Base-by-base conservation (phyloP, 345 rosid species). In the Camelina hispida region DNA sequence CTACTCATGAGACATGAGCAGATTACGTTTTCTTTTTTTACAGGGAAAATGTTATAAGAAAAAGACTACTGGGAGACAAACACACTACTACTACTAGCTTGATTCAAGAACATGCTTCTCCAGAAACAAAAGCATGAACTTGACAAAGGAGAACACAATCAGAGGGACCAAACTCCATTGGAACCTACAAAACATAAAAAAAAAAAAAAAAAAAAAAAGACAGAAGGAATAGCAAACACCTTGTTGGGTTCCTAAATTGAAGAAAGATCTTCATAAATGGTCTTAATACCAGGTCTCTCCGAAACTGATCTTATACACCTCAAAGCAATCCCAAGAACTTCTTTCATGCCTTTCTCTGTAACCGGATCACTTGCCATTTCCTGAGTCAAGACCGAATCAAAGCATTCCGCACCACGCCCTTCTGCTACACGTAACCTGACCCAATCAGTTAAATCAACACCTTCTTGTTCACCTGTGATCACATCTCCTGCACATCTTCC, bases 401-500 rank as follows among this genome's bases (percentile, higher is more conserved):
- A 85, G 79, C 96, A 90, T 51, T 89, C 97, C 0, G 84, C 46
- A 7, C 91, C 96, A 5, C 81, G 84, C 6, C 98, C 97, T 72
- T 79, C 82, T 53, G 82, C 79, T 23, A 79, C 82, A 73, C 89
- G 89, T 77, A 85, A 59, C 57, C 85, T 85, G 44, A 91, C 89
- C 97, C 97, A 95, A 75, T 90, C 97, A 1, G 91, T 89, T 81
- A 95, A 77, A 70, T 90, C 96, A 13, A 87, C 88, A 5, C 93
- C 91, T 46, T 88, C 91, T 25, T 83, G 93, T 67, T 85, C 93
- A 17, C 93, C 91, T 4, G 93, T 84, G 60, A 95, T 85, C 42
- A 95, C 97, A 62, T 95, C 99, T 40, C 99, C 97, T 0, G 96
- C 97, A 59, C 97, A 92, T 82, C 89, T 87, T 62, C 99, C 97